Conservation (phyloP, 768 basidiomycete species). For the Lentinula guzmanii region DNA sequence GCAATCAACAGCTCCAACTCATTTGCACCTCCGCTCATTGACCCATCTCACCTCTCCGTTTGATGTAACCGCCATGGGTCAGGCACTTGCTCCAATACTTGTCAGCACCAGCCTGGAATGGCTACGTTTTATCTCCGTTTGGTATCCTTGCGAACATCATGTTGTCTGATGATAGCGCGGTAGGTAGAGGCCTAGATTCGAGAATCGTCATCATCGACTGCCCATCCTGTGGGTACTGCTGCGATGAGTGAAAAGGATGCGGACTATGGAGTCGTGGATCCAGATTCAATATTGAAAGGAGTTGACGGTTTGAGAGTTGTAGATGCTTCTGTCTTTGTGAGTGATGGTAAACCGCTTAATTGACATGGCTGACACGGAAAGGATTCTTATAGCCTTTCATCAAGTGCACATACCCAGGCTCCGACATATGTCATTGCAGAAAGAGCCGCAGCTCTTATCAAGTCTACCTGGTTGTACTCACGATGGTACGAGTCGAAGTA, state of each 20-base stretch:
- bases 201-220: conserved; percentile 11
- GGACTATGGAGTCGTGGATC: conserved; percentile 25
- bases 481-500: too few species aligned
- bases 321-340: conserved; percentile 31
- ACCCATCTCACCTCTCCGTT: conserved; percentile 18
- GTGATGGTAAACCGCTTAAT: not conserved
- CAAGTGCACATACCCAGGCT: conserved; percentile 21
- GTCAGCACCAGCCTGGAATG: conserved; percentile 20
- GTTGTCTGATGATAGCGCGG: conserved; percentile 10
- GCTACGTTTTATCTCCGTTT: conserved; percentile 17
- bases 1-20: conserved; percentile 19
- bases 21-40: conserved; percentile 11
- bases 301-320: conserved; percentile 27
- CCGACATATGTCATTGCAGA: conserved; percentile 4
- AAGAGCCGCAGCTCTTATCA: too few species aligned
- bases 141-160: conserved; percentile 15
- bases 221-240: conserved; percentile 24
- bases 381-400: conserved; percentile 17
- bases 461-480: not conserved
- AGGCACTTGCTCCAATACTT: conserved; percentile 21
- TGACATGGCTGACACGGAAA: not conserved
- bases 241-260: conserved; percentile 22
- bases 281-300: conserved; percentile 27
- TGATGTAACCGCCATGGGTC: conserved; percentile 20
- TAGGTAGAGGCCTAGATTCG: conserved; percentile 19